A percentile compares a stretch with the other conserved stretches of the same genome.
phyloP scores from a whole-genome alignment of 768 basidiomycete genomes.

The Suillus luteus region DNA sequence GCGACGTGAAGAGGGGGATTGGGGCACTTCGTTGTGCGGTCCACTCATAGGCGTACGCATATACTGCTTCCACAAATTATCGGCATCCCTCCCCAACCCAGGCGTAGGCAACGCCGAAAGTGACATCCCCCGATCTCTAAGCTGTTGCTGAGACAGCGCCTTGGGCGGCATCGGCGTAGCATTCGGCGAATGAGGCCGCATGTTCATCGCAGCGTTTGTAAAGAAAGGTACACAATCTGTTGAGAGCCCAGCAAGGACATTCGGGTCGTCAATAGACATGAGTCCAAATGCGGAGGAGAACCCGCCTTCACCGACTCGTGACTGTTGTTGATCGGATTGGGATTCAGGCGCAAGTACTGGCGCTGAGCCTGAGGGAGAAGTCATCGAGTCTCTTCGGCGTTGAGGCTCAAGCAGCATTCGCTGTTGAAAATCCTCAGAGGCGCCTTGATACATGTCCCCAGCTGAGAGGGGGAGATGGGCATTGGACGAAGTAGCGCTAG shows the following conservation, averaged over 20 bases:
- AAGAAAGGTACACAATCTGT: constrained; percentile 68
- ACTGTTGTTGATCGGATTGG: constrained; percentile 7
- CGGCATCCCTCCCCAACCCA: constrained; percentile 34
- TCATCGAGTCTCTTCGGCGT: constrained; percentile 21
- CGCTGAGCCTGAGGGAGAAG: constrained; percentile 13
- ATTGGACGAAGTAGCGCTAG: constrained; percentile 54
- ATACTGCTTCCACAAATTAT: constrained; percentile 76
- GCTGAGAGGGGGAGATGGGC: constrained; percentile 49
- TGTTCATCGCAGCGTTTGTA: constrained; percentile 30
- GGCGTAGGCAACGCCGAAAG: constrained; percentile 35
- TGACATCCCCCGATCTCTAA: constrained; percentile 28
- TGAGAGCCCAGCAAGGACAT: constrained; percentile 62
- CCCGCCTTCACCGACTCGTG: constrained; percentile 36
- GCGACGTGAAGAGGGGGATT: constrained; percentile 35
- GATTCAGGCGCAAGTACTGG: constrained; percentile 15
- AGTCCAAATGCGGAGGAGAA: constrained; percentile 71
- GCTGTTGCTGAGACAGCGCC: constrained; percentile 23
- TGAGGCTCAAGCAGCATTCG: constrained; percentile 16
- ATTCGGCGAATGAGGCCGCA: constrained; percentile 43
- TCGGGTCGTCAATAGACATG: constrained; percentile 75
- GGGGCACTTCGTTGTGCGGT: constrained; percentile 17
- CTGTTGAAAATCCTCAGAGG: constrained; percentile 32
- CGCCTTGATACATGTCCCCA: constrained; percentile 31
- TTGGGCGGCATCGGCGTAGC: constrained; percentile 49
- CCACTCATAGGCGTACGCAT: constrained; percentile 64